Evolutionary conservation across 345 rosid species (phyloP), one percentile per base, ranked within the genome.

Genomic region (Corchorus capsularis): DNA sequence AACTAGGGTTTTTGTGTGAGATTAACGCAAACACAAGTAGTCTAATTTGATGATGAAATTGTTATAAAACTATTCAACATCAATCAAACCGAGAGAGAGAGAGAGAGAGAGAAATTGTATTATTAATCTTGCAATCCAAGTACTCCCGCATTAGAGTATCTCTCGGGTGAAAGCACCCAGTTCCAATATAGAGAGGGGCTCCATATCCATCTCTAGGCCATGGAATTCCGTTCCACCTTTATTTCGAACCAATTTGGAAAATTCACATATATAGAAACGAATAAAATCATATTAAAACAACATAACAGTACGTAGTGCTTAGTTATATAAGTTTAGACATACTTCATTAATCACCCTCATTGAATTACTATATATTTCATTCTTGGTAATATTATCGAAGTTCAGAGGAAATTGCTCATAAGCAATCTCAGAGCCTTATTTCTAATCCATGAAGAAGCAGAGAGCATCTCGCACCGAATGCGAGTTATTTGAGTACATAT

Each of bases 401-500:
- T 7, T 68, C 72, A 90, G 94, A 0, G 92, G 89, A 69, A 84
- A 89, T 84, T 94, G 97, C 74, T 90, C 93, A 70, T 85, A 92
- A 59, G 91, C 97, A 63, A 88, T 84, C 77, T 88, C 89, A 35
- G 82, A 75, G 15, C 96, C 89, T 22, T 84, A 75, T 45, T 85
- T 71, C 75, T 89, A 94, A 75, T 92, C 98, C 86, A 92, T 79
- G 79, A 94, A 90, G 82, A 94, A 89, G 86, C 94, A 93, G 14
- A 91, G 87, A 1, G 96, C 94, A 22, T 91, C 98, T 5, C 71
- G 55, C 60, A 90, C 79, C n/a, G n/a, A n/a, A n/a, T n/a, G n/a
- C n/a, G n/a, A n/a, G n/a, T n/a, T n/a, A n/a, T n/a, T n/a, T n/a
- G 89, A 86, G 81, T 91, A 89, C 98, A 93, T 93, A 81, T 93